Evolutionary conservation across 108 stramenopile species (phyloP).

Genomic region (Halocafeteria seosinensis): DNA sequence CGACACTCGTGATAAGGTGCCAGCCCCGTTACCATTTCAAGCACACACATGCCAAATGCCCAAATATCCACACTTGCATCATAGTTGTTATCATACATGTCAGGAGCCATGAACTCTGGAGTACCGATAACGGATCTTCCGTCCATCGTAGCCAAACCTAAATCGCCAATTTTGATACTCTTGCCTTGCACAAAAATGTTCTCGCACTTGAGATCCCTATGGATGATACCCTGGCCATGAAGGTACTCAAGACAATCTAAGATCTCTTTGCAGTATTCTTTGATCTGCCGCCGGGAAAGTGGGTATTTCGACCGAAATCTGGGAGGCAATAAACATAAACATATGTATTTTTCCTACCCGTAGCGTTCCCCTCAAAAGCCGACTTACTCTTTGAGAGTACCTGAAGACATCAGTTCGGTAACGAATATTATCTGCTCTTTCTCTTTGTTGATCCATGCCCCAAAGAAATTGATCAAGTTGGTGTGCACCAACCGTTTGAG

Average conservation of each 20-base stretch:
- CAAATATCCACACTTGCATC: slow-evolving; percentile 42
- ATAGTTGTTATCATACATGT: slow-evolving; percentile 33
- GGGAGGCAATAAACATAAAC: neutral
- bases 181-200: slow-evolving; percentile 41
- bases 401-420: slow-evolving; percentile 9
- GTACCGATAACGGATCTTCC: slow-evolving; percentile 29
- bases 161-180: slow-evolving; percentile 34
- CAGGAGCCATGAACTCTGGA: slow-evolving; percentile 85
- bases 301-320: neutral
- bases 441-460: slow-evolving; percentile 86
- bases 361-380: neutral
- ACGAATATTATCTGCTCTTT: slow-evolving; percentile 49
- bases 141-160: slow-evolving; percentile 30
- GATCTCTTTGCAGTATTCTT: slow-evolving; percentile 84
- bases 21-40: slow-evolving; percentile 41
- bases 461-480: slow-evolving; percentile 88
- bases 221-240: slow-evolving; percentile 60
- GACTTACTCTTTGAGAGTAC: slow-evolving; percentile 7
- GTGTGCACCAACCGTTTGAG: slow-evolving; percentile 74
- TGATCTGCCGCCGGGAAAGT: slow-evolving; percentile 28
- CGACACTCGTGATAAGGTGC: slow-evolving; percentile 29
- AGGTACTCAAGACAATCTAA: slow-evolving; percentile 80
- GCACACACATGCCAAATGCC: slow-evolving; percentile 42
- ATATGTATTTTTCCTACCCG: neutral
- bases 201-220: slow-evolving; percentile 34